Evolutionary conservation across 805 yeast genomes (phyloP).

Genomic region (Wickerhamiella qilinensis): DNA sequence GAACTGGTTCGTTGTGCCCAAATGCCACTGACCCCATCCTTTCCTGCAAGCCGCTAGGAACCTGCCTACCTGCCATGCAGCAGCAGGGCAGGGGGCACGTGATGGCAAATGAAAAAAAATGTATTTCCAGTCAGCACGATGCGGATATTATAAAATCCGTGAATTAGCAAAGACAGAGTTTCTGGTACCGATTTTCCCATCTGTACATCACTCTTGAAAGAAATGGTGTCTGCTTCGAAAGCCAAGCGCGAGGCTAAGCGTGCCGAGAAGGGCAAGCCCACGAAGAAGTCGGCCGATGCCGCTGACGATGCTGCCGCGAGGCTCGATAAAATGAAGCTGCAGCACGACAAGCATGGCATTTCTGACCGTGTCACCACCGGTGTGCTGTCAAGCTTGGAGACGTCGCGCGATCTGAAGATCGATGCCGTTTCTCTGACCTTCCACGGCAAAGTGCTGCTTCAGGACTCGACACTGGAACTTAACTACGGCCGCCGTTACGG

Average conservation of each 20-base stretch:
- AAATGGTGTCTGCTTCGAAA: constrained; percentile 62
- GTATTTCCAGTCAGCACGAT: too few species aligned
- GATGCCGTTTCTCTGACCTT: constrained; percentile 80
- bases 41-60: too few species aligned
- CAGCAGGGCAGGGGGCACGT: too few species aligned
- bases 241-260: constrained; percentile 98
- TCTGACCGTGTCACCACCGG: constrained; percentile 98
- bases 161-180: too few species aligned
- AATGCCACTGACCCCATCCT: too few species aligned
- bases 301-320: constrained; percentile 42
- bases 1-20: too few species aligned
- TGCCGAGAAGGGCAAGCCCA: constrained; percentile 63
- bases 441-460: constrained; percentile 94
- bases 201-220: not conserved
- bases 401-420: constrained; percentile 87
- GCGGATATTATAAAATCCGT: too few species aligned
- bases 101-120: too few species aligned
- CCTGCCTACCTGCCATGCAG: too few species aligned
- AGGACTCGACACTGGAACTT: constrained; percentile 81
- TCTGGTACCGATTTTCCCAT: too few species aligned
- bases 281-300: constrained; percentile 39
- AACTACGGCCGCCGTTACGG: constrained; percentile 98
- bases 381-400: constrained; percentile 73
- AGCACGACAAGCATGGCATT: constrained; percentile 83
- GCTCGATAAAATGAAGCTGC: constrained; percentile 75